Percentiles rank a stretch among this genome's conserved stretches.
These are phyloP conservation scores for Xylariaceae sp. DNA, from an alignment of 2,329 filamentous ascomycete genomes.

Conservation along the genomic window DNA sequence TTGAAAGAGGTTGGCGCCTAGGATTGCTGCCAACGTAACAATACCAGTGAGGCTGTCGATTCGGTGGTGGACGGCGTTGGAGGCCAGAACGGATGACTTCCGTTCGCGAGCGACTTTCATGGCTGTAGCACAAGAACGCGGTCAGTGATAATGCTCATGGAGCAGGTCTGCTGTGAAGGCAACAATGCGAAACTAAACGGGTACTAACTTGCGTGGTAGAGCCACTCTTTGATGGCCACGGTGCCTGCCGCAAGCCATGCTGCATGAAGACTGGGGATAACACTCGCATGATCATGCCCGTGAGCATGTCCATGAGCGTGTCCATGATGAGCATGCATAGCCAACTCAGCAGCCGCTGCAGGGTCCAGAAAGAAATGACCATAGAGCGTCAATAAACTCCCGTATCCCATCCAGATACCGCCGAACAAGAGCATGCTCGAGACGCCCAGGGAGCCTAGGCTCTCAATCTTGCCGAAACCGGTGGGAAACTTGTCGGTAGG, in stretches of 20 bases:
- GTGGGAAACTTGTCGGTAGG: constrained; percentile 80
- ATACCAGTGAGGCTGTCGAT: constrained; percentile 94
- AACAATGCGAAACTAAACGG: neutral
- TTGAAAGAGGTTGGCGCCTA: constrained; percentile 79
- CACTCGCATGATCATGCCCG: constrained; percentile 59
- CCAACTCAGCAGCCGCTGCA: constrained; percentile 47
- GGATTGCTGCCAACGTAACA: constrained; percentile 83
- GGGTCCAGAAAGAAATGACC: constrained; percentile 68
- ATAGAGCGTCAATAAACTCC: constrained; percentile 65
- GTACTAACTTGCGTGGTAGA: constrained; percentile 90
- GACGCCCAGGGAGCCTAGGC: constrained; percentile 85
- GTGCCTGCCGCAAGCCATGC: constrained; percentile 91
- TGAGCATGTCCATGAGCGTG: constrained; percentile 63
- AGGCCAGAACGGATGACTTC: constrained; percentile 92
- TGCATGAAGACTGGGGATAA: constrained; percentile 82
- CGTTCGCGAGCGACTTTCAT: constrained; percentile 94
- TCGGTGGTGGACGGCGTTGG: constrained; percentile 93
- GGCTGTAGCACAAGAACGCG: constrained; percentile 46
- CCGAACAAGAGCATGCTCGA: constrained; percentile 86
- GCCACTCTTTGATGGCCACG: constrained; percentile 91
- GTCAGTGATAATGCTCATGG: constrained; percentile 26
- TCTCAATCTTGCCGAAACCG: constrained; percentile 98
- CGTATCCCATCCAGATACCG: constrained; percentile 86
- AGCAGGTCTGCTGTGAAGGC: neutral
- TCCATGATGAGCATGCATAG: constrained; percentile 52